Conservation (phyloP, 164 flowering plant genomes). For the Sedum album region DNA sequence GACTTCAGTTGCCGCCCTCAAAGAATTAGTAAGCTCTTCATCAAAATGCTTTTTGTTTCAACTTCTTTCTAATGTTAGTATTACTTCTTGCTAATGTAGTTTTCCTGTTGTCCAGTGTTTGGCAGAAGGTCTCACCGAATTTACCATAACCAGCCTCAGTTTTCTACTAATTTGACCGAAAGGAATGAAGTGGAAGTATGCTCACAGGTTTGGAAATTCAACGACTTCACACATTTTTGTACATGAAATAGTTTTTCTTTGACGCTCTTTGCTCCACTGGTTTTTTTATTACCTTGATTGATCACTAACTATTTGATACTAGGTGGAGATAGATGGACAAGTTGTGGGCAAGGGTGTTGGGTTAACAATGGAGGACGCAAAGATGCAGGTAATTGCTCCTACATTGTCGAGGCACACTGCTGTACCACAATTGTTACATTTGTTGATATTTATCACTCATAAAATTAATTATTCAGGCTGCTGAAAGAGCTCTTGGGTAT, state of each 20-base stretch:
- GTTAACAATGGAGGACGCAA: constrained; percentile 80
- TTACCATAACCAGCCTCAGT: constrained; percentile 47
- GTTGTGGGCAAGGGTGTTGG: constrained; percentile 79
- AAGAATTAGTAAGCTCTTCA: constrained; percentile 43
- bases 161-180: no score
- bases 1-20: constrained; percentile 42
- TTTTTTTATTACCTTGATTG: constrained; percentile 2
- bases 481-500: constrained; percentile 65
- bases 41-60: not conserved
- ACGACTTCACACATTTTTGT: not conserved
- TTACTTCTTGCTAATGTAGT: constrained; percentile 5
- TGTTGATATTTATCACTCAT: constrained; percentile 21
- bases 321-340: no score
- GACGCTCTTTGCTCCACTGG: not conserved
- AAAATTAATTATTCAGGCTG: no score
- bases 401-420: not conserved
- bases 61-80: not conserved
- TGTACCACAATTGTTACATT: not conserved
- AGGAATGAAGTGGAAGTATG: constrained; percentile 42
- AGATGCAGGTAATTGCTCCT: constrained; percentile 49
- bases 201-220: constrained; percentile 51
- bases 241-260: not conserved
- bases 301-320: constrained; percentile 9
- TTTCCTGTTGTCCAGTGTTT: constrained; percentile 41
- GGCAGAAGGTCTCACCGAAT: constrained; percentile 53